Percentiles rank a stretch among this genome's conserved stretches.
These are phyloP conservation scores for Fusarium sp. DNA, from an alignment of 2,329 filamentous ascomycete species.

Conservation along the genomic window DNA sequence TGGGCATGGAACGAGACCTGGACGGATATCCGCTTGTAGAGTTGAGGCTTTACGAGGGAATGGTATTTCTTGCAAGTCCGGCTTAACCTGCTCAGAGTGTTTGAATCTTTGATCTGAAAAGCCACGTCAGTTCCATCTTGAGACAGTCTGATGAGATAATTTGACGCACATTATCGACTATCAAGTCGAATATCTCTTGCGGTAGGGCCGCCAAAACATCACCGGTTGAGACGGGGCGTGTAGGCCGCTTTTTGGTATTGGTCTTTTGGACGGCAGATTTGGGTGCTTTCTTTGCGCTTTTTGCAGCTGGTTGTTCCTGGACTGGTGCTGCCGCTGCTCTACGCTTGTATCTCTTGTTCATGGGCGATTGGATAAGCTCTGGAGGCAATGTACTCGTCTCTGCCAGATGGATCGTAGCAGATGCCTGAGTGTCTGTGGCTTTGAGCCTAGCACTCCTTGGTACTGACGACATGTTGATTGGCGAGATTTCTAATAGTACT, in stretches of 20 bases:
- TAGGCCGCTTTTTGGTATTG: neutral
- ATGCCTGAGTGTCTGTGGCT: neutral
- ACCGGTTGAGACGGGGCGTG: neutral
- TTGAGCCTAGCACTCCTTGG: slow-evolving; percentile 28
- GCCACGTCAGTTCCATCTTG: neutral
- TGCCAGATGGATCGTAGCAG: neutral
- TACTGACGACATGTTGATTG: slow-evolving; percentile 11
- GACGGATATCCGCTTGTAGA: slow-evolving; percentile 25
- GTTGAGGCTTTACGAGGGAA: slow-evolving; percentile 15
- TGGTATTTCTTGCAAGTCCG: slow-evolving; percentile 35
- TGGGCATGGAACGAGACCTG: slow-evolving; percentile 17
- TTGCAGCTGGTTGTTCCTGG: neutral
- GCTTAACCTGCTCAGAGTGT: slow-evolving; percentile 11
- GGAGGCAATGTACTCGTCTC: neutral
- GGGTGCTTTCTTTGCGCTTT: neutral
- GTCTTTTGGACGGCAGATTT: neutral
- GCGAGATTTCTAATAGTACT: no score
- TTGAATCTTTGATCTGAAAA: slow-evolving; percentile 6
- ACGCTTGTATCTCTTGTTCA: slow-evolving; percentile 5
- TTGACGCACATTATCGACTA: slow-evolving; percentile 18
- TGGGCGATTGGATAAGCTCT: neutral
- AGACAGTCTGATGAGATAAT: neutral
- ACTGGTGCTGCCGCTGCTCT: slow-evolving; percentile 16
- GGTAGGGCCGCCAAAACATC: slow-evolving; percentile 16
- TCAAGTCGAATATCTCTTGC: slow-evolving; percentile 25